Evolutionary conservation across 257 asterid species (phyloP).

Genomic region (Nicotiana knightiana): DNA sequence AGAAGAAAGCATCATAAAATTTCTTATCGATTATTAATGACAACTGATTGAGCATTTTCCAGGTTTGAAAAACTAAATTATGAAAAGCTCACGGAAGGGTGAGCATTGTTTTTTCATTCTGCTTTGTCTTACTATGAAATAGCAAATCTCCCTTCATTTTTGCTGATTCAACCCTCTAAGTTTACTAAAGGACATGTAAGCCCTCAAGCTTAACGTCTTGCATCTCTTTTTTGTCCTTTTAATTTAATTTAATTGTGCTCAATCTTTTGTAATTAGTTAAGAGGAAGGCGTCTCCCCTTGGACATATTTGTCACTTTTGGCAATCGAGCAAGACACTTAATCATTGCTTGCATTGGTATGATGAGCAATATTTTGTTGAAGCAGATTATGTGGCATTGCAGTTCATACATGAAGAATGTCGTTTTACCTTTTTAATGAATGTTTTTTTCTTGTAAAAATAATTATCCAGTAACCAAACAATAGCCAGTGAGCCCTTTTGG

Average conservation of each 20-base stretch:
- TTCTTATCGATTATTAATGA: background rate
- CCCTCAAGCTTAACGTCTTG: background rate
- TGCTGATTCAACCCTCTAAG: background rate
- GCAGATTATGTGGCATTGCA: too few species aligned
- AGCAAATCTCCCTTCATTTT: background rate
- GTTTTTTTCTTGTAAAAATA: too few species aligned
- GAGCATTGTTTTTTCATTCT: background rate
- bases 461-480: too few species aligned
- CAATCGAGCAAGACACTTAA: background rate
- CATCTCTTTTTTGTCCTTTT: background rate
- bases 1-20: background rate
- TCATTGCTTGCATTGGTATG: too few species aligned
- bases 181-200: background rate
- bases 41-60: background rate
- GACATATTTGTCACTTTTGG: background rate
- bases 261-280: background rate
- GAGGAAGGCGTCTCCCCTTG: background rate
- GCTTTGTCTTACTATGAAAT: too few species aligned
- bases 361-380: too few species aligned
- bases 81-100: background rate
- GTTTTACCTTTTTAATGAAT: too few species aligned
- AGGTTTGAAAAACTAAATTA: background rate
- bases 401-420: too few species aligned
- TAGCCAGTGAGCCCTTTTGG: too few species aligned
- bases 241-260: background rate